Conservation (phyloP, 805 yeast species). For the Zygosaccharomyces bailii region DNA sequence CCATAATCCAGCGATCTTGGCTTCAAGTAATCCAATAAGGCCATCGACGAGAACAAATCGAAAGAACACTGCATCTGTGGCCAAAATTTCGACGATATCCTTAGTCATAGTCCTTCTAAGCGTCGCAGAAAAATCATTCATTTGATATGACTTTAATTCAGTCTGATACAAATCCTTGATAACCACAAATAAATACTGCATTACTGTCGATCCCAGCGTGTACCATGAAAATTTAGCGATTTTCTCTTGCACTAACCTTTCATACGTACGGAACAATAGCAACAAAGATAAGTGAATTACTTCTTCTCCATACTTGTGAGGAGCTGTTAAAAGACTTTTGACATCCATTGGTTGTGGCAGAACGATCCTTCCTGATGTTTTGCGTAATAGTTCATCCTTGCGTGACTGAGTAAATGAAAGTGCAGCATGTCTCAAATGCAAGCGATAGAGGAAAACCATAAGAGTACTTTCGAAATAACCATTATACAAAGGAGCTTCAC, state of each 20-base stretch:
- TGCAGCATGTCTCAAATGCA: slow-evolving; percentile 27
- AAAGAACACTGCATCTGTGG: slow-evolving; percentile 14
- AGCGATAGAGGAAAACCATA: slow-evolving; percentile 25
- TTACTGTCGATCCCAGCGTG: slow-evolving; percentile 32
- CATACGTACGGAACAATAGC: slow-evolving; percentile 24
- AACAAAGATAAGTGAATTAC: slow-evolving; percentile 24
- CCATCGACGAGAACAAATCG: slow-evolving; percentile 28
- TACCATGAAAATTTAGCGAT: slow-evolving; percentile 27
- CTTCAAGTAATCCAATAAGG: slow-evolving; percentile 23
- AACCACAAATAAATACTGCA: slow-evolving; percentile 32
- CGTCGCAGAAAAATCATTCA: slow-evolving; percentile 6
- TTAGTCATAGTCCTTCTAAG: slow-evolving; percentile 16
- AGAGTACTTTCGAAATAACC: slow-evolving; percentile 27
- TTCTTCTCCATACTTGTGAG: slow-evolving; percentile 18
- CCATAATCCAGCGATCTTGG: slow-evolving; percentile 29
- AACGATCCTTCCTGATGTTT: slow-evolving; percentile 9
- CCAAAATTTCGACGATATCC: slow-evolving; percentile 22
- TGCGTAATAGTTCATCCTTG: slow-evolving; percentile 16
- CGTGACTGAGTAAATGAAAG: slow-evolving; percentile 15
- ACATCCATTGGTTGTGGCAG: slow-evolving; percentile 13
- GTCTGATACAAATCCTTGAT: slow-evolving; percentile 26
- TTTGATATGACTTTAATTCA: slow-evolving; percentile 18
- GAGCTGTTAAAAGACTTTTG: slow-evolving; percentile 17
- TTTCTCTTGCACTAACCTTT: slow-evolving; percentile 24
- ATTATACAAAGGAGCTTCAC: slow-evolving; percentile 8